Conservation (phyloP, 2,329 filamentous ascomycete species). For the Orbilia quercus region DNA sequence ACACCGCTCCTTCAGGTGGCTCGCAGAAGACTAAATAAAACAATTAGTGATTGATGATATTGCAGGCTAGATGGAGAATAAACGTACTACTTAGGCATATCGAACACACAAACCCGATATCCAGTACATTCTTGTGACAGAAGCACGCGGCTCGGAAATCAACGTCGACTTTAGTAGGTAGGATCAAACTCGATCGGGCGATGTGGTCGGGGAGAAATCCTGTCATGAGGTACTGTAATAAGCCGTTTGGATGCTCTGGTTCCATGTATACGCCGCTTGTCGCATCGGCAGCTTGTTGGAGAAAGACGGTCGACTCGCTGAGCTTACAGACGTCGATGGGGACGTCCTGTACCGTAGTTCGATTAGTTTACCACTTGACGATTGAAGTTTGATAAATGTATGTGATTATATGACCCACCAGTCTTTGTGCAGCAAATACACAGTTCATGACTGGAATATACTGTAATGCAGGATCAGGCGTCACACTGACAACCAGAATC, state of each 20-base stretch:
- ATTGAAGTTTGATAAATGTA: too few species aligned
- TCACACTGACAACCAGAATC: conserved; percentile 90
- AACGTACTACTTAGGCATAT: conserved; percentile 85
- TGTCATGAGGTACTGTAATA: conserved; percentile 92
- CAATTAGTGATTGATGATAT: background rate
- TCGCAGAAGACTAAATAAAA: conserved; percentile 75
- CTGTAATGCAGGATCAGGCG: conserved; percentile 83
- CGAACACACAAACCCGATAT: conserved; percentile 93
- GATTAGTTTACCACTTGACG: background rate
- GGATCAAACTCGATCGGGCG: conserved; percentile 74
- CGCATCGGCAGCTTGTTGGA: conserved; percentile 87
- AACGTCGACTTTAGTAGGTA: conserved; percentile 84
- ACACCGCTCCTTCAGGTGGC: conserved; percentile 73
- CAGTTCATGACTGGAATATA: conserved; percentile 99
- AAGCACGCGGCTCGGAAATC: conserved; percentile 99
- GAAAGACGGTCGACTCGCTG: conserved; percentile 84
- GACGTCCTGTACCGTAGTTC: conserved; percentile 72
- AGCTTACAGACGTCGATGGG: conserved; percentile 93
- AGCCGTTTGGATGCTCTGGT: conserved; percentile 72
- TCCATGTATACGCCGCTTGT: conserved; percentile 77
- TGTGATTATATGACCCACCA: conserved; percentile 43
- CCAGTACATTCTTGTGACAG: conserved; percentile 89
- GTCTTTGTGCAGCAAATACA: conserved; percentile 88
- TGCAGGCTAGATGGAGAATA: background rate
- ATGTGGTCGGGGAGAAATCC: conserved; percentile 81